These are phyloP conservation scores for Pseudogymnoascus sp. DNA, from an alignment of 2,329 filamentous ascomycete species.

Conservation along the genomic window DNA sequence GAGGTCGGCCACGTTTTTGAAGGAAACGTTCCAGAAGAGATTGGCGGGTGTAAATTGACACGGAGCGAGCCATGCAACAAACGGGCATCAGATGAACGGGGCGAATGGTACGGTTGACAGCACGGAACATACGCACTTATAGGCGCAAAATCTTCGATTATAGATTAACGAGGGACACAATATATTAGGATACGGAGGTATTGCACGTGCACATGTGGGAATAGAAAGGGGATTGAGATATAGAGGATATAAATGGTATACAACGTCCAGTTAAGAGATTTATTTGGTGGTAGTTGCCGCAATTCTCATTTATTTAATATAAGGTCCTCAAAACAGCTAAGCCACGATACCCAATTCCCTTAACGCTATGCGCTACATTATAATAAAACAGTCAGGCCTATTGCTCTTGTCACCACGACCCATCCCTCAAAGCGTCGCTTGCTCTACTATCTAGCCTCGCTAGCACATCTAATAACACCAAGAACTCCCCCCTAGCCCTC, in stretches of 20 bases:
- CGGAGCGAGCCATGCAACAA: neutral
- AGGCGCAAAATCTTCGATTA: neutral
- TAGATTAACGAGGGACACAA: neutral
- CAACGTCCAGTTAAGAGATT: neutral
- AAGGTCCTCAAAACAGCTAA: neutral
- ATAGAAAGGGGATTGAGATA: neutral
- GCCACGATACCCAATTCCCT: neutral
- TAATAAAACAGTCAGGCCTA: neutral
- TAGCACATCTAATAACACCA: conserved; percentile 34
- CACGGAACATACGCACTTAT: no score
- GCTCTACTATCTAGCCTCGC: conserved; percentile 37
- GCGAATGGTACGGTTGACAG: neutral
- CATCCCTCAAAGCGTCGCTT: conserved; percentile 34
- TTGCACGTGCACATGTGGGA: neutral
- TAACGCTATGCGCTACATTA: neutral
- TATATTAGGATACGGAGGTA: neutral
- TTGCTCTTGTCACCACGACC: conserved; percentile 17
- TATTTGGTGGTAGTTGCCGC: neutral
- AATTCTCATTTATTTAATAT: neutral
- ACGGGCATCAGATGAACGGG: neutral
- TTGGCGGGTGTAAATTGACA: neutral
- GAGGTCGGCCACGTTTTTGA: conserved; percentile 22
- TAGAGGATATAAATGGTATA: neutral
- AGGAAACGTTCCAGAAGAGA: conserved; percentile 13
- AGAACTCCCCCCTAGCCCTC: conserved; percentile 34